Evolutionary conservation across 2,329 filamentous ascomycete species (phyloP), one percentile per base, ranked within the genome.

Genomic region (Juglanconis oblonga): DNA sequence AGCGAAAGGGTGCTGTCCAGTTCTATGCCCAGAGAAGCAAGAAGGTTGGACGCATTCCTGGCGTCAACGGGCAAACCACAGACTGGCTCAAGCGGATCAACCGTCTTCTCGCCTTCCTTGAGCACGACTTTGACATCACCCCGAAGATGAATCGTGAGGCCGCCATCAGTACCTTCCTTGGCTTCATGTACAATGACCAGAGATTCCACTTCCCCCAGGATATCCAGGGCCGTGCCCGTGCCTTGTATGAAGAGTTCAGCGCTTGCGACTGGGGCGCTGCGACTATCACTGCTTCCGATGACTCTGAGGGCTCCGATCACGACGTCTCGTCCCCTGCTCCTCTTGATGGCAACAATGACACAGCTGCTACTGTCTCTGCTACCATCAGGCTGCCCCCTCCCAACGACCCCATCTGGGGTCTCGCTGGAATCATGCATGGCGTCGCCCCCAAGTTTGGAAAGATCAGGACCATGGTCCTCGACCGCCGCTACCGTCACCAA

Each of bases 341-440:
- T 3, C 17, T 36, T 7, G 31, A 13, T 3, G 13, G 31, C 24
- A 42, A 13, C 17, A 35, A 24, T 10, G 38, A 8, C 29, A 42
- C 7, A 38, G n/a, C 31, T n/a, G 29, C 17, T 13, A 38, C 33
- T 5, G 33, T n/a, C 32, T 9, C 44, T 8, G 49, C 47, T 33
- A 47, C 40, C 8, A 52, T 64, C 45, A 52, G 40, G 8, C 49
- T 55, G 3, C 69, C 69, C 13, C 64, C 65, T 0, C 2, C 35
- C 3, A 55, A 66, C 45, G 69, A 74, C 35, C 67, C 65, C 1
- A 68, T 73, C 55, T 75, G 64, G 63, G 73, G 73, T 17, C 2
- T 32, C 9, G 11, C 55, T 1, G 70, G 72, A 4, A 69, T 72
- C 47, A 73, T 73, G 69, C 64, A 69, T 44, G 71, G 71, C 17